Evolutionary conservation across 257 asterid species (phyloP).

Genomic region (Scutellaria baicalensis): DNA sequence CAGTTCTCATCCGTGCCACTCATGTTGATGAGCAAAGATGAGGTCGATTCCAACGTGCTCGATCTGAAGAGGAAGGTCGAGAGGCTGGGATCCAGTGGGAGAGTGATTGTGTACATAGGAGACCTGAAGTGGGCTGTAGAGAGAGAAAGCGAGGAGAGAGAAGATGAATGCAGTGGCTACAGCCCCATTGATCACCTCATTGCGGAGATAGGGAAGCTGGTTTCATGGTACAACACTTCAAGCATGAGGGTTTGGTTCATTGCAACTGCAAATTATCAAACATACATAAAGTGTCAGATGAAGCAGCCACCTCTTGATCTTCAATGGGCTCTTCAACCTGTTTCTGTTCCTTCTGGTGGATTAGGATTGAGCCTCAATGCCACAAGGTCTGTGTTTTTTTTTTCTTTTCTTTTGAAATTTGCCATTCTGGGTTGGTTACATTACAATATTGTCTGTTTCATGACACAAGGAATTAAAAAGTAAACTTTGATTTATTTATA

Average conservation of each 20-base stretch:
- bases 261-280: conserved; percentile 64
- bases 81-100: conserved; percentile 25
- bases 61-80: conserved; percentile 67
- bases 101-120: conserved; percentile 56
- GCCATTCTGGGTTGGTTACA: not conserved
- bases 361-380: conserved; percentile 57
- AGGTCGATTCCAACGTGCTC: conserved; percentile 47
- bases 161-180: conserved; percentile 7
- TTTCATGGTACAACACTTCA: conserved; percentile 23
- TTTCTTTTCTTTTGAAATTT: not conserved
- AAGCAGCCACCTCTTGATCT: conserved; percentile 64
- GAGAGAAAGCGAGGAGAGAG: conserved; percentile 10
- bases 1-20: conserved; percentile 52
- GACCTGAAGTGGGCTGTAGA: conserved; percentile 66
- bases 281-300: conserved; percentile 61
- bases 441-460: conserved; percentile 6
- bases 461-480: conserved; percentile 14
- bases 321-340: conserved; percentile 63
- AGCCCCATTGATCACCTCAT: conserved; percentile 54
- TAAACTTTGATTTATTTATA: not conserved
- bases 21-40: conserved; percentile 54
- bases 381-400: conserved; percentile 31
- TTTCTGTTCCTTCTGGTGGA: conserved; percentile 60
- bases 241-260: conserved; percentile 57
- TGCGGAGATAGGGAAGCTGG: conserved; percentile 49